Evolutionary conservation across 257 asterid genomes (phyloP).

Genomic region (Hygrophila difformis): DNA sequence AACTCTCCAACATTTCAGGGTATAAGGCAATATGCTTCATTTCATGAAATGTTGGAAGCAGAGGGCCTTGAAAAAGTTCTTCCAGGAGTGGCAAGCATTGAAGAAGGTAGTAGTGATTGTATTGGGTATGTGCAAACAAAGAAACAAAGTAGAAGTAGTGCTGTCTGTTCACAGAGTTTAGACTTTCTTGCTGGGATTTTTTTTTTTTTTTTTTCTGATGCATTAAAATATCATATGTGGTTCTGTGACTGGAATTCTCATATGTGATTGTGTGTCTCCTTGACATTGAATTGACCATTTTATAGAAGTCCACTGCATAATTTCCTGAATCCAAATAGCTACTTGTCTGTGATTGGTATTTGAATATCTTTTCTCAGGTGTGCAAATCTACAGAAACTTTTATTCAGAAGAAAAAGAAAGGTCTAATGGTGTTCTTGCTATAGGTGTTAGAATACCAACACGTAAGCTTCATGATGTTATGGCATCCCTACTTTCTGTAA

Average conservation of each 20-base stretch:
- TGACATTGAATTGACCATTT: too few relatives aligned
- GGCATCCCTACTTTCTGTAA: constrained; percentile 59
- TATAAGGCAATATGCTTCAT: constrained; percentile 57
- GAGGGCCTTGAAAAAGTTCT: constrained; percentile 61
- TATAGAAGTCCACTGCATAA: too few relatives aligned
- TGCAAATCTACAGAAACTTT: constrained; percentile 62
- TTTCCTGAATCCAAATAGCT: too few relatives aligned
- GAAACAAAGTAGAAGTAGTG: too few relatives aligned
- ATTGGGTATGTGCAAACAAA: too few relatives aligned
- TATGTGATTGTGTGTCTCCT: too few relatives aligned
- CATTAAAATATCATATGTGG: neutral
- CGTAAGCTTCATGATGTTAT: constrained; percentile 34
- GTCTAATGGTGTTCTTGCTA: constrained; percentile 70
- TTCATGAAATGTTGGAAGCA: constrained; percentile 65
- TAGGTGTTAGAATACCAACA: constrained; percentile 31
- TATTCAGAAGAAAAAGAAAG: constrained; percentile 78
- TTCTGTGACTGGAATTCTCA: neutral
- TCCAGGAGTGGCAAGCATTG: constrained; percentile 61
- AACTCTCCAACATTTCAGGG: constrained; percentile 38
- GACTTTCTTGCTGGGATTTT: too few relatives aligned
- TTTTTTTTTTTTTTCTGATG: neutral
- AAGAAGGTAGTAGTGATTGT: constrained; percentile 87
- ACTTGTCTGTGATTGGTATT: constrained; percentile 13
- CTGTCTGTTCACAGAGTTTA: too few relatives aligned
- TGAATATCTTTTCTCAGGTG: constrained; percentile 37